A percentile compares a stretch with the other conserved stretches of the same genome.
Conservation (phyloP, 2,329 filamentous ascomycete genomes). For the Mycosphaerella sp. region DNA sequence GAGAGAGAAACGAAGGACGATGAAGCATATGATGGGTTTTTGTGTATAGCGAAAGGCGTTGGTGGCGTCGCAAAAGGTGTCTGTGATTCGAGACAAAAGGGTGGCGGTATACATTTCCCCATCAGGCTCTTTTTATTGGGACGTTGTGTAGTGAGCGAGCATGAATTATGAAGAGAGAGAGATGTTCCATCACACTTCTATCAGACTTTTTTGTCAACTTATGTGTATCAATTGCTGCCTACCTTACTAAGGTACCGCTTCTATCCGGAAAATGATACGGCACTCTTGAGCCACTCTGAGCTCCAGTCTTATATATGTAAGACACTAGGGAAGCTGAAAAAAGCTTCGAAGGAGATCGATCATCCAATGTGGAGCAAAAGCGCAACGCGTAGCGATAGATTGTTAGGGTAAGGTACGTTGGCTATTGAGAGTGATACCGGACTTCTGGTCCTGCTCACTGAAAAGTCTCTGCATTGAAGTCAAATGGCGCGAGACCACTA, state of each 20-base stretch:
- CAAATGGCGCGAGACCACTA: conserved; percentile 27
- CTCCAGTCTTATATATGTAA: no score
- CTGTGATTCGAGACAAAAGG: not conserved
- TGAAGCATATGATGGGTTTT: not conserved
- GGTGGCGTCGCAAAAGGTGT: not conserved
- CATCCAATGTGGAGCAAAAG: no score
- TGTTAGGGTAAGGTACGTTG: no score
- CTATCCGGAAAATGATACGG: no score
- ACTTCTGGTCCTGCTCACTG: not conserved
- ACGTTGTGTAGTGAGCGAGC: not conserved
- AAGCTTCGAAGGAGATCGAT: no score
- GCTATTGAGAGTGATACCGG: no score
- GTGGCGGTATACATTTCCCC: not conserved
- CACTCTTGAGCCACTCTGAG: no score
- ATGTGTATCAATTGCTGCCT: no score
- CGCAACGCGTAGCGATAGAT: no score
- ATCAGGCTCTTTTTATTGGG: not conserved
- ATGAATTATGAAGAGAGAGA: not conserved
- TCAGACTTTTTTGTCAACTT: no score
- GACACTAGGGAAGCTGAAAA: no score
- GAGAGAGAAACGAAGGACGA: not conserved
- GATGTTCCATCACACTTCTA: not conserved
- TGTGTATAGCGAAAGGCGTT: conserved; percentile 6
- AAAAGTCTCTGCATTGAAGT: not conserved
- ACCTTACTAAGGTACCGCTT: no score